Percentiles rank a stretch among this genome's conserved stretches.
These are phyloP conservation scores for Xylaria castorea DNA, from an alignment of 495 filamentous ascomycete genomes.

Conservation along the genomic window DNA sequence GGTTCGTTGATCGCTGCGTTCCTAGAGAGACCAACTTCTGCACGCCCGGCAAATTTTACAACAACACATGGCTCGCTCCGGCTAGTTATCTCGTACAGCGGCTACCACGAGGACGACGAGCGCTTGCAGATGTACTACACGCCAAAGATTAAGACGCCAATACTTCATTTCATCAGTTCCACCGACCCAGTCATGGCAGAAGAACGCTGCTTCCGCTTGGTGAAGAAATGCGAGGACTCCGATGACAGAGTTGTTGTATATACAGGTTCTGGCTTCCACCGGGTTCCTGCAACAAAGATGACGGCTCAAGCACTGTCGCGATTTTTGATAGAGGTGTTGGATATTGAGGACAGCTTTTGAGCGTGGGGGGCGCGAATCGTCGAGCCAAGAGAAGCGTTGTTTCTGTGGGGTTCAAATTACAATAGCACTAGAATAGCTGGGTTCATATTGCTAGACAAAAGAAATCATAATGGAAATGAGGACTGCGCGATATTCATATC, in stretches of 20 bases:
- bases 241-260: conserved; percentile 5
- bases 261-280: conserved; percentile 2
- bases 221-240: not conserved
- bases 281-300: conserved; percentile 6
- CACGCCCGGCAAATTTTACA: conserved; percentile 6
- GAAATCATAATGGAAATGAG: not conserved
- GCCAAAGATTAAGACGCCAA: conserved; percentile 7
- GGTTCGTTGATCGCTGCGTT: conserved; percentile 9
- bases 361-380: not conserved
- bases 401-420: not conserved
- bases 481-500: no score
- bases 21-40: not conserved
- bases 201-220: conserved; percentile 13
- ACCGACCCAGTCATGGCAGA: conserved; percentile 12
- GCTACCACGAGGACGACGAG: conserved; percentile 6
- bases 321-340: conserved; percentile 6
- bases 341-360: not conserved
- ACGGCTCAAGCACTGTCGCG: conserved; percentile 5
- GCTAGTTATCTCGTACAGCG: conserved; percentile 5
- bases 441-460: not conserved
- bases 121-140: conserved; percentile 5
- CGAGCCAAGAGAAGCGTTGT: not conserved
- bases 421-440: not conserved
- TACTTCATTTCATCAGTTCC: conserved; percentile 10
- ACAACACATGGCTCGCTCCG: not conserved